Conservation (phyloP, 345 rosid species). For the Pelargonium nanum region DNA sequence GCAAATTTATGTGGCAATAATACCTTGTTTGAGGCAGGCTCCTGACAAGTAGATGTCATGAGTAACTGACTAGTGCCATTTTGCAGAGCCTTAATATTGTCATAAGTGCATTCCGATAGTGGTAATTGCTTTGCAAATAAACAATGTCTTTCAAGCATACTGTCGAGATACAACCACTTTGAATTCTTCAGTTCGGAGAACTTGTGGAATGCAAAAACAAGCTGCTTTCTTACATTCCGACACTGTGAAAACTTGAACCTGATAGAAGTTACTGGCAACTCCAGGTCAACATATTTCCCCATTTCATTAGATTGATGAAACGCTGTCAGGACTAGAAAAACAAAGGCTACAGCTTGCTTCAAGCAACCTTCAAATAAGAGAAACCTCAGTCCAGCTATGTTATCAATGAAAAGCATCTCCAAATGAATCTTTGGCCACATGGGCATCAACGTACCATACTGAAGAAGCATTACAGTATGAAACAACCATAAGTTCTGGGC, state of each 20-base stretch:
- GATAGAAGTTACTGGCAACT: conserved; percentile 61
- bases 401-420: conserved; percentile 83
- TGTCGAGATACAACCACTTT: conserved; percentile 53
- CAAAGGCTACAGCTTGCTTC: conserved; percentile 51
- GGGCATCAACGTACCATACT: conserved; percentile 40
- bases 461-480: conserved; percentile 37
- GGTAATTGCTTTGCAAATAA: conserved; percentile 44
- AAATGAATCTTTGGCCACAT: conserved; percentile 66
- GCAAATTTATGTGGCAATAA: conserved; percentile 3
- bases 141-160: conserved; percentile 42
- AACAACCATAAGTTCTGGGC: conserved; percentile 31
- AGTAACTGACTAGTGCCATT: conserved; percentile 25
- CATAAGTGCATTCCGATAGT: conserved; percentile 52
- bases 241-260: conserved; percentile 52
- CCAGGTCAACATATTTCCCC: conserved; percentile 33
- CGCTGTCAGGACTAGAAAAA: conserved; percentile 41
- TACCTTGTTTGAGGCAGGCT: conserved; percentile 26
- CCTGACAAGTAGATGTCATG: conserved; percentile 17
- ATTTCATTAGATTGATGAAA: conserved; percentile 39
- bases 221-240: conserved; percentile 42
- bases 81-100: conserved; percentile 48
- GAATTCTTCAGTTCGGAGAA: conserved; percentile 46
- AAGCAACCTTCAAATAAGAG: conserved; percentile 73
- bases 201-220: conserved; percentile 52
- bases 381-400: conserved; percentile 59